Evolutionary conservation across 352 stramenopile species (phyloP), one percentile per base, ranked within the genome.

Genomic region (Pythium vanterpoolii): DNA sequence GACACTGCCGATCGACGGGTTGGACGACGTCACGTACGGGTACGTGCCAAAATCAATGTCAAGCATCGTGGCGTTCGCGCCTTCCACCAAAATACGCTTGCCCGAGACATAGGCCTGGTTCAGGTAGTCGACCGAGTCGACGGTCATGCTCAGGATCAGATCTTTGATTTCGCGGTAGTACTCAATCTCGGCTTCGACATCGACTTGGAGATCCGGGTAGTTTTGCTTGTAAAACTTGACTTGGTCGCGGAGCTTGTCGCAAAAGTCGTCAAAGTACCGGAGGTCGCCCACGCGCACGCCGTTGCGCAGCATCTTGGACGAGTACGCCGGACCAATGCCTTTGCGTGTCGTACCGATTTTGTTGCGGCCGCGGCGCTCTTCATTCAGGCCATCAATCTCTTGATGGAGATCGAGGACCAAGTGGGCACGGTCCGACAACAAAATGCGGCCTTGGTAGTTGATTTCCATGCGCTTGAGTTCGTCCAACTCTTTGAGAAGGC

Each of bases 11-110:
- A 99, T 96, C 43, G 92, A 98, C 43, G 97, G 97, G 73, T 98
- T 99, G 57, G 90, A 98, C 43, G 96, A 99, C 31, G 98, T 99
- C 42, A 99, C 98, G 77, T 98, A 99, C 38, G 97, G 98, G 82
- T 99, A 99, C 47, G 97, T 99, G 53, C 97, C 97, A 70, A 99
- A 99, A 79, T 99, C 97, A 79, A 99, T 98, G 79, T 99, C 97
- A 40, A 99, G 83, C 96, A 99, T 99, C 23, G 96, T 98, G 5
- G 97, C 97, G 77, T 99, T 99, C 28, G 97, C 97, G 48, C 98
- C 98, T 69, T 99, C 98, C 2, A 99, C 95, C 26, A 99, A 72
- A 62, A 99, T 98, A 60, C 89, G 95, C 81, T 99, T 98, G 59
- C 96, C 97, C 16, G 82, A 72, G 38, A 95, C 85, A 77, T 98